Conservation (phyloP, 768 basidiomycete genomes). For the Trametopsis cervina region DNA sequence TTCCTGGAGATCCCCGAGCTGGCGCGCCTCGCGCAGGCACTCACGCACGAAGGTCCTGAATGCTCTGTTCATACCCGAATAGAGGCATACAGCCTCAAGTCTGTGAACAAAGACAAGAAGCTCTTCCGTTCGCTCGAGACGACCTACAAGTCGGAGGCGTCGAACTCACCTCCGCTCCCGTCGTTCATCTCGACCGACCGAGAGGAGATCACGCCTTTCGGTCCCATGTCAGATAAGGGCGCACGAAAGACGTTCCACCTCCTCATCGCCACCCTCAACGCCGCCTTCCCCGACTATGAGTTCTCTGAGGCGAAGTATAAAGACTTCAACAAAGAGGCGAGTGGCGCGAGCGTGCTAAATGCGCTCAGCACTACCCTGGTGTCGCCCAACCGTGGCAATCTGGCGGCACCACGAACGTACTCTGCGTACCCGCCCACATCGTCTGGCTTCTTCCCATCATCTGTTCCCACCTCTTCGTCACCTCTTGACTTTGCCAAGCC, state of each 20-base stretch:
- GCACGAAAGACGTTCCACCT: conserved; percentile 92
- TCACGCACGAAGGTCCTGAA: conserved; percentile 82
- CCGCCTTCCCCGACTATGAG: conserved; percentile 96
- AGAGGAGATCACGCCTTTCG: conserved; percentile 84
- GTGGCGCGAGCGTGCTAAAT: conserved; percentile 70
- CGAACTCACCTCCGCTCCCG: conserved; percentile 78
- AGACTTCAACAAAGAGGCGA: conserved; percentile 81
- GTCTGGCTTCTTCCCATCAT: conserved; percentile 70
- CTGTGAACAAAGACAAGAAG: conserved; percentile 94
- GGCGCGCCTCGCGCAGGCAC: conserved; percentile 66
- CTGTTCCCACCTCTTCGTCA: conserved; percentile 63
- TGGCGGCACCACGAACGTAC: conserved; percentile 71
- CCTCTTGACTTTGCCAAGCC: conserved; percentile 47
- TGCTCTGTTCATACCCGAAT: conserved; percentile 87
- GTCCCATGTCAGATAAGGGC: conserved; percentile 77
- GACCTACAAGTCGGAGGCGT: conserved; percentile 76
- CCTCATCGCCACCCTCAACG: conserved; percentile 93
- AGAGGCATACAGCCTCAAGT: conserved; percentile 97
- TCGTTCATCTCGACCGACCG: conserved; percentile 67
- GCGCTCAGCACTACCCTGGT: conserved; percentile 79
- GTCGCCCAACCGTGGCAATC: conserved; percentile 61
- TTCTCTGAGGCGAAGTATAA: conserved; percentile 89
- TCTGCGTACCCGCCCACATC: conserved; percentile 78
- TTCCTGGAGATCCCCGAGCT: conserved; percentile 83
- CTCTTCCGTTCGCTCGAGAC: conserved; percentile 90